These are phyloP conservation scores for Cucumis cinereus DNA, from an alignment of 306 rosid genomes.

Conservation along the genomic window DNA sequence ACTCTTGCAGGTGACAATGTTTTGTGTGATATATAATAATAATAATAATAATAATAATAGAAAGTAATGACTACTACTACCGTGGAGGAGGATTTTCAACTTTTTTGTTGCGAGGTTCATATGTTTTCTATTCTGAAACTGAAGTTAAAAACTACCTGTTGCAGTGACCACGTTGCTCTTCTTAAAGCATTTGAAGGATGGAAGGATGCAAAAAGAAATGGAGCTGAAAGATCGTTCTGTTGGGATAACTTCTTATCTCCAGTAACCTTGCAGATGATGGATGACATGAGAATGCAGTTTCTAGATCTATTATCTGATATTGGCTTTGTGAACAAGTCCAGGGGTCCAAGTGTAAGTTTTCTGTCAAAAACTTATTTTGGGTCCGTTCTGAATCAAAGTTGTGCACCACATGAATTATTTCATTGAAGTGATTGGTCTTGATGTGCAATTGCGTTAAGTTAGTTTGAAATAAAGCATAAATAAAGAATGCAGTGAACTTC, in stretches of 20 bases:
- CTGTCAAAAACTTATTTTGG: slow-evolving; percentile 3
- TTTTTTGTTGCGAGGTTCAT: slow-evolving; percentile 5
- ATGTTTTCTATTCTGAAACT: slow-evolving; percentile 5
- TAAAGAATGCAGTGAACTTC: not conserved
- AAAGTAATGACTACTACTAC: not conserved
- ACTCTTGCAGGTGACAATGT: slow-evolving; percentile 71
- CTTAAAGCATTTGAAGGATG: slow-evolving; percentile 93
- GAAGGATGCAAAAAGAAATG: slow-evolving; percentile 70
- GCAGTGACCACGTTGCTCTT: slow-evolving; percentile 91
- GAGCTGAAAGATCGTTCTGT: slow-evolving; percentile 55
- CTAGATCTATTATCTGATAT: slow-evolving; percentile 70
- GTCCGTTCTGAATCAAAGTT: not conserved
- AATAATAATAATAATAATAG: not conserved
- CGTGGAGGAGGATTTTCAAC: not conserved
- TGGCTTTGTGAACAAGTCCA: slow-evolving; percentile 87
- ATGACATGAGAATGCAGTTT: slow-evolving; percentile 91
- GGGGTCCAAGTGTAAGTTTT: slow-evolving; percentile 54
- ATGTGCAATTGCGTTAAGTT: not conserved
- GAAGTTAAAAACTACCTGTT: slow-evolving; percentile 9
- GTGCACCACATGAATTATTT: not conserved
- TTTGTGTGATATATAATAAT: not conserved
- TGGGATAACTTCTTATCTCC: slow-evolving; percentile 89
- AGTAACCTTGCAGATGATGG: slow-evolving; percentile 84
- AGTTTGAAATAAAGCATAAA: not conserved
- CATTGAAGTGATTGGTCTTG: not conserved